phyloP scores from a whole-genome alignment of 1,139 yeast genomes.

The Ogataea hybrid region DNA sequence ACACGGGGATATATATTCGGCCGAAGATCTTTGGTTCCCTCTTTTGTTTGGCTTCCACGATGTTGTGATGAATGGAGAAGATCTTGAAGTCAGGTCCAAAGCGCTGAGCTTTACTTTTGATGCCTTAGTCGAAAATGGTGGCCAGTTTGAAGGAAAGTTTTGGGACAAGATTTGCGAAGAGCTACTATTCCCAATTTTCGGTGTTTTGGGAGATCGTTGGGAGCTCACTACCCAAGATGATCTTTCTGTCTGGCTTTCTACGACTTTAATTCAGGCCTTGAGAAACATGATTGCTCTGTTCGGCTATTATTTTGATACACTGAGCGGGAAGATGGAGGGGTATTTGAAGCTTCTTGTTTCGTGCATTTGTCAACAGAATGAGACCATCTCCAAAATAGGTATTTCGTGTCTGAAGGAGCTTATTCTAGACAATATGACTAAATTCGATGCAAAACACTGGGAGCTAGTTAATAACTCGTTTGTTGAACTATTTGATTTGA shows the following conservation, averaged over 20 bases:
- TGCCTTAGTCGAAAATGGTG: slow-evolving; percentile 75
- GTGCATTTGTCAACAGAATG: slow-evolving; percentile 96
- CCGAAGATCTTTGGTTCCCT: slow-evolving; percentile 70
- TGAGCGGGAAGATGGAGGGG: slow-evolving; percentile 72
- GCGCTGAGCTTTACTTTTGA: slow-evolving; percentile 85
- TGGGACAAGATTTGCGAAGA: slow-evolving; percentile 83
- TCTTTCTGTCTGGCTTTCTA: slow-evolving; percentile 91
- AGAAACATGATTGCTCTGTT: slow-evolving; percentile 84
- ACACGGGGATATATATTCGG: slow-evolving; percentile 35
- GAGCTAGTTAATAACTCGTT: slow-evolving; percentile 61
- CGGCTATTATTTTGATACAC: slow-evolving; percentile 72
- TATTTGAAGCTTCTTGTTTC: slow-evolving; percentile 74
- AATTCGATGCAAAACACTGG: slow-evolving; percentile 74
- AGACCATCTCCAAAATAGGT: slow-evolving; percentile 93
- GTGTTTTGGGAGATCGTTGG: slow-evolving; percentile 74
- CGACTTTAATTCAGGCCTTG: slow-evolving; percentile 93
- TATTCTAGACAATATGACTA: slow-evolving; percentile 68
- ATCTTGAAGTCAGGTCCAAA: slow-evolving; percentile 88
- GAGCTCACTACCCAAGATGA: slow-evolving; percentile 76
- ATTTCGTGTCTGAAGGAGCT: slow-evolving; percentile 82
- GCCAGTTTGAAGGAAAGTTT: slow-evolving; percentile 64
- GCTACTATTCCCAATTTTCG: slow-evolving; percentile 86
- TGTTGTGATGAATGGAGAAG: slow-evolving; percentile 90
- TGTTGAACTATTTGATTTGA: slow-evolving; percentile 65
- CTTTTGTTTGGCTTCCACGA: slow-evolving; percentile 81